Percentiles rank a stretch among this genome's conserved stretches.
phyloP scores from a whole-genome alignment of 2,329 filamentous ascomycete species.

The Paracamarosporium sp. region DNA sequence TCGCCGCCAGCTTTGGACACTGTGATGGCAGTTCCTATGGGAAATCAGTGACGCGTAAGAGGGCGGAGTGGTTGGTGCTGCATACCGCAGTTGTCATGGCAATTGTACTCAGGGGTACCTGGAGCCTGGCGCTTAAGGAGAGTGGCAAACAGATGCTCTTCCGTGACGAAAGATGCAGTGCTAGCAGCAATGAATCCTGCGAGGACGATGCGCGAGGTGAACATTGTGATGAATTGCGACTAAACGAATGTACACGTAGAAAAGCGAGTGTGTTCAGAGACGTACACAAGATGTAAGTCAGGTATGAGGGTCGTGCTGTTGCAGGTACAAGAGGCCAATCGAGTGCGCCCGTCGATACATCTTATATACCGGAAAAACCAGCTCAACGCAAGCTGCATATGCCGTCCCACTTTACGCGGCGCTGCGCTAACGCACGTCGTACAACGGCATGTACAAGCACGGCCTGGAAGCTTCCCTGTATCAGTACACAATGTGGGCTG shows the following conservation, averaged over 20 bases:
- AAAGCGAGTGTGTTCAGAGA: background rate
- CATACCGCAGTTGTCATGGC: slow-evolving; percentile 60
- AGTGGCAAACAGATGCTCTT: slow-evolving; percentile 21
- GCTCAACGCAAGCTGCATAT: background rate
- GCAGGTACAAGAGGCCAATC: background rate
- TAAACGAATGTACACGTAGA: slow-evolving; percentile 7
- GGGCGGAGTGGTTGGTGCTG: slow-evolving; percentile 24
- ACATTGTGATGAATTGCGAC: slow-evolving; percentile 17
- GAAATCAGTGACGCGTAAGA: background rate
- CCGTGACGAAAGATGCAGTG: slow-evolving; percentile 15
- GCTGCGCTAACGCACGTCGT: background rate
- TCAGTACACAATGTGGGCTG: background rate
- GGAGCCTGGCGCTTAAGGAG: slow-evolving; percentile 55
- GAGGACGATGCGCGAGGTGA: slow-evolving; percentile 18
- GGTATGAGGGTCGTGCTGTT: background rate
- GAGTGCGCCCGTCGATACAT: background rate
- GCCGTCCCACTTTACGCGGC: background rate
- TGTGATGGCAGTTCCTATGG: slow-evolving; percentile 38
- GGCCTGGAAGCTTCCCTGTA: background rate
- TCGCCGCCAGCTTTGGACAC: slow-evolving; percentile 42
- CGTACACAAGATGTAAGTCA: background rate
- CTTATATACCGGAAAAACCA: background rate
- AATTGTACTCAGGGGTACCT: slow-evolving; percentile 54
- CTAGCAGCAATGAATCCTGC: slow-evolving; percentile 19
- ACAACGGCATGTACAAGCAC: background rate